These are phyloP conservation scores for Phytophthora megakarya DNA, from an alignment of 352 stramenopile genomes.

Conservation along the genomic window DNA sequence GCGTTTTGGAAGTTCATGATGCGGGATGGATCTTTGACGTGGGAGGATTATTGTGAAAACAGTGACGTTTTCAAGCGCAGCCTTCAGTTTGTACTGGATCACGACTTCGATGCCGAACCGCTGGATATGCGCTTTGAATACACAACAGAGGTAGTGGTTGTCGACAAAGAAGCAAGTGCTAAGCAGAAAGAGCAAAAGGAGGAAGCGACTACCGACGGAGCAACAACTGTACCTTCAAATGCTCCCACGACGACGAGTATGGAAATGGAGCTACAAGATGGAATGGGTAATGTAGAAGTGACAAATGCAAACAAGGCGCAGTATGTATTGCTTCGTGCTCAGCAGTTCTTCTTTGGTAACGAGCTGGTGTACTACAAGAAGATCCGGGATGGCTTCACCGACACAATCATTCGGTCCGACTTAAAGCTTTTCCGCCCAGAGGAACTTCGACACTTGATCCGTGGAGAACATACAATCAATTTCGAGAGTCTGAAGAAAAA, in stretches of 20 bases:
- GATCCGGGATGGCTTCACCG: slow-evolving; percentile 58
- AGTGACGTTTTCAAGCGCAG: slow-evolving; percentile 67
- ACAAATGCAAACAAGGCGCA: slow-evolving; percentile 73
- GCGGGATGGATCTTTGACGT: slow-evolving; percentile 44
- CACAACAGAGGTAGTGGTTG: slow-evolving; percentile 48
- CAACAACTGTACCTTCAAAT: slow-evolving; percentile 2
- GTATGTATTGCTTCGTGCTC: slow-evolving; percentile 66
- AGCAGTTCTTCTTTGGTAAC: slow-evolving; percentile 68
- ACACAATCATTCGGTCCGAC: slow-evolving; percentile 59
- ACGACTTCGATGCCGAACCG: slow-evolving; percentile 62
- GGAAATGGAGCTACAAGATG: slow-evolving; percentile 63
- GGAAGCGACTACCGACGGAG: slow-evolving; percentile 8
- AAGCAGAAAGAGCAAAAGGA: slow-evolving; percentile 25
- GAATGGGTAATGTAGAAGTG: slow-evolving; percentile 41
- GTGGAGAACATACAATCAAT: slow-evolving; percentile 59
- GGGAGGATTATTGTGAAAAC: slow-evolving; percentile 63
- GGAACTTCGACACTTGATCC: slow-evolving; percentile 58
- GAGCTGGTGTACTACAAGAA: slow-evolving; percentile 63
- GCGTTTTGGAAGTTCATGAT: slow-evolving; percentile 78
- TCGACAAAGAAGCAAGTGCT: slow-evolving; percentile 20
- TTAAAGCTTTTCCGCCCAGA: slow-evolving; percentile 61
- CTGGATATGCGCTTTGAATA: slow-evolving; percentile 78
- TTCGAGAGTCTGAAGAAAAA: slow-evolving; percentile 52
- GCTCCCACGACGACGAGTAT: slow-evolving; percentile 36
- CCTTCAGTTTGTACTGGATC: slow-evolving; percentile 65